Percentiles rank a stretch among this genome's conserved stretches.
Evolutionary conservation across 257 asterid genomes (phyloP).

Genomic region (Plectranthus barbatus): DNA sequence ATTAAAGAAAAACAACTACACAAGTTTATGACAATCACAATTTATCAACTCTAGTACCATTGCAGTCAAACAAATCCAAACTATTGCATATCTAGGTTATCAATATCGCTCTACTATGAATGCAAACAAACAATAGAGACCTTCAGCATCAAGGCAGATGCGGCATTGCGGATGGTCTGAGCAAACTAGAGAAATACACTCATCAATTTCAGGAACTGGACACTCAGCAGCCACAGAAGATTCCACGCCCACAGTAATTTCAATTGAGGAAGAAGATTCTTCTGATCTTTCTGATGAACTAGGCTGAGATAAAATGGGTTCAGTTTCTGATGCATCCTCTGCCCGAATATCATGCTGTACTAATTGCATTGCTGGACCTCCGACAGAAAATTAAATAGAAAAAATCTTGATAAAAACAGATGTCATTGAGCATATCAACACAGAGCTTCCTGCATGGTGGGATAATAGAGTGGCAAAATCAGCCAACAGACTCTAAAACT

Average conservation of each 20-base stretch:
- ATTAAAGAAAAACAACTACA: too few species aligned
- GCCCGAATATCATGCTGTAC: slow-evolving; percentile 54
- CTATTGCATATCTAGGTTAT: neutral
- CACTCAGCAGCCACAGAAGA: slow-evolving; percentile 36
- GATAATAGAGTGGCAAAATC: slow-evolving; percentile 13
- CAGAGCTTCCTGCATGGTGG: slow-evolving; percentile 24
- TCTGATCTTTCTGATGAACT: slow-evolving; percentile 33
- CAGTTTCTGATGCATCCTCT: slow-evolving; percentile 75
- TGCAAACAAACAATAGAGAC: slow-evolving; percentile 26
- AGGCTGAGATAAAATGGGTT: slow-evolving; percentile 70
- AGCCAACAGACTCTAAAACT: slow-evolving; percentile 9
- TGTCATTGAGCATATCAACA: slow-evolving; percentile 32
- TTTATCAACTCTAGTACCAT: neutral
- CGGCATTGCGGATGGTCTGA: slow-evolving; percentile 87
- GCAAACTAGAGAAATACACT: slow-evolving; percentile 44
- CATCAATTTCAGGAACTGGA: slow-evolving; percentile 37
- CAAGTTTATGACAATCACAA: neutral
- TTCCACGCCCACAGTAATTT: slow-evolving; percentile 61
- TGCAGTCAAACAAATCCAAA: neutral
- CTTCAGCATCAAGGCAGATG: slow-evolving; percentile 93
- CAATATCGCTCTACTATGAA: neutral
- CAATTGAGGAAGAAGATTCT: slow-evolving; percentile 64
- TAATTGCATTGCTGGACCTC: slow-evolving; percentile 58
- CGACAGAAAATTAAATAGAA: slow-evolving; percentile 30
- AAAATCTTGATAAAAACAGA: slow-evolving; percentile 26